Conservation (phyloP, 2,329 filamentous ascomycete genomes). For the Lecanicillium sp. region DNA sequence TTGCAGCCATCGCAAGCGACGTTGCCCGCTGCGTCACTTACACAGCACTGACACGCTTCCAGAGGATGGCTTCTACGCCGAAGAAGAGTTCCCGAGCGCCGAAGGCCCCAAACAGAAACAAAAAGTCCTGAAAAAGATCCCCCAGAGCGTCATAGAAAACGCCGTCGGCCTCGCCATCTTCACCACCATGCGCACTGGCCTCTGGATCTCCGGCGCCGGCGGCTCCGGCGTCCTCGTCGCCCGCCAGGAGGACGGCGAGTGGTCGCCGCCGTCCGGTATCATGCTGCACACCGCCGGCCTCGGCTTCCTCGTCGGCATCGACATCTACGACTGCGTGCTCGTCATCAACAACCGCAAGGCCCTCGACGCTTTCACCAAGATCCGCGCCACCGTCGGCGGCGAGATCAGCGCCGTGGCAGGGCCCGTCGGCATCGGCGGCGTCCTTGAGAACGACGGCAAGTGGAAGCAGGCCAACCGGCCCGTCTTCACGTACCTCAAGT, state of each 20-base stretch:
- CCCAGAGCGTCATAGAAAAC: slow-evolving; percentile 54
- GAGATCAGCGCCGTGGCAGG: slow-evolving; percentile 72
- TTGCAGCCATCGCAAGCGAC: not conserved
- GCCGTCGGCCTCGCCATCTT: slow-evolving; percentile 67
- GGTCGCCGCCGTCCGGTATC: slow-evolving; percentile 79
- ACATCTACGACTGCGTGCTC: slow-evolving; percentile 85
- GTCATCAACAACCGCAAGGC: slow-evolving; percentile 77
- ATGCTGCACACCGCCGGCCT: slow-evolving; percentile 73
- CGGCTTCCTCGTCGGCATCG: slow-evolving; percentile 74
- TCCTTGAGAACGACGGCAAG: slow-evolving; percentile 54
- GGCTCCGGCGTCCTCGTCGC: slow-evolving; percentile 61
- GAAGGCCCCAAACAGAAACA: slow-evolving; percentile 35
- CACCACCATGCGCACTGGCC: slow-evolving; percentile 61
- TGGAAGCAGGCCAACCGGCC: slow-evolving; percentile 47
- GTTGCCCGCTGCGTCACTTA: not conserved
- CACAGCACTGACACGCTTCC: not conserved
- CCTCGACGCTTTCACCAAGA: slow-evolving; percentile 67
- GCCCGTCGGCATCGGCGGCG: slow-evolving; percentile 63
- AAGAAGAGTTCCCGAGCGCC: slow-evolving; percentile 24
- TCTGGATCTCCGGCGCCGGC: slow-evolving; percentile 60
- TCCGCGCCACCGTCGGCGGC: slow-evolving; percentile 70
- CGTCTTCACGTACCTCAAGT: slow-evolving; percentile 73
- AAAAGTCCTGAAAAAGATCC: slow-evolving; percentile 47
- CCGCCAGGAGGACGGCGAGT: slow-evolving; percentile 57
- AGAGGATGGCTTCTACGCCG: slow-evolving; percentile 49